These are phyloP conservation scores for Monilinia vaccinii-corymbosi DNA, from an alignment of 2,329 filamentous ascomycete species.

Conservation along the genomic window DNA sequence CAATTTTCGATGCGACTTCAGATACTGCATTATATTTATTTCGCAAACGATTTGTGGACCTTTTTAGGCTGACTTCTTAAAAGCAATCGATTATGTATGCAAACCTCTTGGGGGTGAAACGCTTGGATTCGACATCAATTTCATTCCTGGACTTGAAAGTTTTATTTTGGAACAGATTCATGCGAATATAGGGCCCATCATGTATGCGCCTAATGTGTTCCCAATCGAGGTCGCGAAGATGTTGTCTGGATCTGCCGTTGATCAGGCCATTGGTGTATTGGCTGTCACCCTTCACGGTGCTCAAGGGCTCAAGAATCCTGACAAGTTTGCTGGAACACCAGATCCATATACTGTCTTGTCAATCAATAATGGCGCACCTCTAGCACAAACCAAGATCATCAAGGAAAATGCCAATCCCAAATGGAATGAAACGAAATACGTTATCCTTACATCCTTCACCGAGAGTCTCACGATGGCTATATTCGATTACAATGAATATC, in stretches of 20 bases:
- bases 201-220: slow-evolving; percentile 97
- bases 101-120: slow-evolving; percentile 93
- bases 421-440: slow-evolving; percentile 96
- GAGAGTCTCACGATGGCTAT: slow-evolving; percentile 78
- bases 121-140: slow-evolving; percentile 98
- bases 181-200: slow-evolving; percentile 87
- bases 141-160: slow-evolving; percentile 84
- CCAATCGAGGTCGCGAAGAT: slow-evolving; percentile 98
- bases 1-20: background rate
- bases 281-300: slow-evolving; percentile 87
- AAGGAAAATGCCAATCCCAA: slow-evolving; percentile 76
- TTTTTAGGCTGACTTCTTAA: slow-evolving; percentile 7
- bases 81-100: slow-evolving; percentile 87
- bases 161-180: slow-evolving; percentile 98
- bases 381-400: slow-evolving; percentile 83
- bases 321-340: slow-evolving; percentile 84
- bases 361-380: slow-evolving; percentile 69
- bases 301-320: slow-evolving; percentile 85
- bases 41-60: background rate
- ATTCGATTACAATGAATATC: slow-evolving; percentile 89
- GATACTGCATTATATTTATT: background rate
- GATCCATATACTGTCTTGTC: slow-evolving; percentile 85
- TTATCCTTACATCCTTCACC: slow-evolving; percentile 85
- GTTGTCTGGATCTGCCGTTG: slow-evolving; percentile 85
- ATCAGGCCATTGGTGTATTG: slow-evolving; percentile 90